These are phyloP conservation scores for Neofusicoccum cordaticola DNA, from an alignment of 2,329 filamentous ascomycete genomes.

Conservation along the genomic window DNA sequence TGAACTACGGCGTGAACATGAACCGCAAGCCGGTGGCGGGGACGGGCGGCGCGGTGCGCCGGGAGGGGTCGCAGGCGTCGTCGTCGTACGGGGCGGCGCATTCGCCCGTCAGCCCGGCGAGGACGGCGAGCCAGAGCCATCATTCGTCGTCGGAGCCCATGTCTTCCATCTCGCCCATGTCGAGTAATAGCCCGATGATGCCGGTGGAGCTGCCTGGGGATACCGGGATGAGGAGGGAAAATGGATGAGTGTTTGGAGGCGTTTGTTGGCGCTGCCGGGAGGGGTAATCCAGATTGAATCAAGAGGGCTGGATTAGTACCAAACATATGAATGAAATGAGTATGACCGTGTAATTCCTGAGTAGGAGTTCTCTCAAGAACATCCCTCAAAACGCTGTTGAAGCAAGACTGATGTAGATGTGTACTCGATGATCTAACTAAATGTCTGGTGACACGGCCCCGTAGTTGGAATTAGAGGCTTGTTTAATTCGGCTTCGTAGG, in stretches of 20 bases:
- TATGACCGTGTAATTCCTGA: neutral
- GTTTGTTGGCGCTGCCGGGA: no score
- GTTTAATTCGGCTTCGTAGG: no score
- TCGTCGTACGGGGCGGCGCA: neutral
- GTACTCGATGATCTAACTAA: no score
- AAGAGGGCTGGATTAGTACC: neutral
- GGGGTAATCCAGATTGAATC: neutral
- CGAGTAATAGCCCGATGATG: neutral
- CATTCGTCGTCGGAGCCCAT: neutral
- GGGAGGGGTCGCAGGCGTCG: neutral
- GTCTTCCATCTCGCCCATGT: neutral
- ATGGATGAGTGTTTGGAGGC: neutral
- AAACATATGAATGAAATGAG: neutral
- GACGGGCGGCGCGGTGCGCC: neutral
- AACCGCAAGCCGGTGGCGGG: neutral
- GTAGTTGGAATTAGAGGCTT: no score
- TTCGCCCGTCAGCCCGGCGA: neutral
- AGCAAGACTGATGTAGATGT: no score
- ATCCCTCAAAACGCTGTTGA: no score
- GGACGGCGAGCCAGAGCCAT: neutral
- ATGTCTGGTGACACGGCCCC: no score
- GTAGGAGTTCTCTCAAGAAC: neutral
- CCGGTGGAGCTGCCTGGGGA: neutral
- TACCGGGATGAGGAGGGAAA: neutral
- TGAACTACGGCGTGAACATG: neutral